Evolutionary conservation across 192 early-diverging fungal species (phyloP), one percentile per base, ranked within the genome.

Genomic region (Coemansia sp.): DNA sequence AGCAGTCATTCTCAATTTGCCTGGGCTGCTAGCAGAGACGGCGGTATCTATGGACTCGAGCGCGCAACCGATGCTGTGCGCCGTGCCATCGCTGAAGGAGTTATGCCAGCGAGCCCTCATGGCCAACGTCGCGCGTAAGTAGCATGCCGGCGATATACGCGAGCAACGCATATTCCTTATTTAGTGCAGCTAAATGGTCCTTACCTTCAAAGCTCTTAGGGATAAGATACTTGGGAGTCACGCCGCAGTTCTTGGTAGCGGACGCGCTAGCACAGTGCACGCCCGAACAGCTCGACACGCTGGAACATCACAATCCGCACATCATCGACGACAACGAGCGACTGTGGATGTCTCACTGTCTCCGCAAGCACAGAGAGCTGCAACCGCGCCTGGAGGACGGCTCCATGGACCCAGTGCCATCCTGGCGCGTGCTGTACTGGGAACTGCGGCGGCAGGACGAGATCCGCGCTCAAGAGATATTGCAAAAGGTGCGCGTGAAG

Each of bases 221-320:
- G 6, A 59, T 82, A 47, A 31, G 71, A 38, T 57, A 60, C 41
- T 57, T 82, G 40, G 79, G 79, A 8, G 27, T 41, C 15, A 53
- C 60, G 9, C 79, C 79, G 2, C 79, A 73, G 70, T 76, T 65
- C 29, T 62, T 82, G 5, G 51, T 82, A 5, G 43, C 53, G 11
- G 70, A 70, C 0, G 70, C 56, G 6, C 70, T 82, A 4, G 67
- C 68, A 8, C 67, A 66, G 22, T 82, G 79, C 67, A 76, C 71
- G 51, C 64, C 74, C 0, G 71, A 82, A 62, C 74, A 82, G 56
- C 71, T 82, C 15, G 71, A 70, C 31, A 47, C 43, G 6, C 62
- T 82, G 60, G 79, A 82, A 54, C 63, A 60, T 49, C 36, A 59
- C 59, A 82, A 82, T 32, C 79, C 79, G 43, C 74, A 73, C 25